A percentile compares a stretch with the other conserved stretches of the same genome.
These are phyloP conservation scores for Amorphotheca resinae DNA, from an alignment of 495 filamentous ascomycete species.

Conservation along the genomic window DNA sequence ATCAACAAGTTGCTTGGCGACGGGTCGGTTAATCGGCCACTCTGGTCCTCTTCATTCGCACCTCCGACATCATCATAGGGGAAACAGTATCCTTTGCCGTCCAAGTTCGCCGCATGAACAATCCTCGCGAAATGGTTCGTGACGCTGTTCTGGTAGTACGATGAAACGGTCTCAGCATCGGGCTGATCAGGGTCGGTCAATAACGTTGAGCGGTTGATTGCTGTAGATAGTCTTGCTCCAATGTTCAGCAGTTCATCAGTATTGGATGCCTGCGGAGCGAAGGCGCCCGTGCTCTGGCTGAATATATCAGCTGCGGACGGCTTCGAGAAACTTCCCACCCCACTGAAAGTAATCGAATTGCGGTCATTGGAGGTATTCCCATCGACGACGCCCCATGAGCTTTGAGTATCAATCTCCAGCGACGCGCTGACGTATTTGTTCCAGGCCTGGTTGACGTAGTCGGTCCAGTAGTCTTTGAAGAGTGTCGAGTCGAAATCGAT, in stretches of 20 bases:
- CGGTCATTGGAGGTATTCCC: conserved; percentile 37
- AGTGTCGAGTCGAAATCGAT: conserved; percentile 40
- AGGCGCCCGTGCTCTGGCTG: conserved; percentile 53
- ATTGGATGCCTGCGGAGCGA: conserved; percentile 30
- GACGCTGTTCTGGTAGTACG: conserved; percentile 40
- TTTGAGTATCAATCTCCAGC: conserved; percentile 24
- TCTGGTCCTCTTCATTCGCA: conserved; percentile 42
- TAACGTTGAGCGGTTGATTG: conserved; percentile 55
- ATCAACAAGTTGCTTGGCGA: conserved; percentile 47
- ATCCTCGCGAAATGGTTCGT: conserved; percentile 65
- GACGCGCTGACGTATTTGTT: conserved; percentile 35
- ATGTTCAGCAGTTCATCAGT: conserved; percentile 38
- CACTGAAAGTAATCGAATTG: conserved; percentile 35
- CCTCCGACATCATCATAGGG: conserved; percentile 66
- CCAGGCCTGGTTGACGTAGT: conserved; percentile 55
- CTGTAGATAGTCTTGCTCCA: conserved; percentile 49
- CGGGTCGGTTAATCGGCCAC: conserved; percentile 46
- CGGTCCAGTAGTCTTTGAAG: conserved; percentile 50
- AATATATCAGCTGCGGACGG: conserved; percentile 55
- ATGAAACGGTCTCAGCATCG: conserved; percentile 26
- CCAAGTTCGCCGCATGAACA: conserved; percentile 47
- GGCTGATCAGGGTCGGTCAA: conserved; percentile 37
- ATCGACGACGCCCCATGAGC: conserved; percentile 27
- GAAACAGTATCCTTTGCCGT: conserved; percentile 57
- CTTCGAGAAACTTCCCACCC: conserved; percentile 36